Evolutionary conservation across 163 green algal species (phyloP).

Genomic region (Prototheca stagnorum): DNA sequence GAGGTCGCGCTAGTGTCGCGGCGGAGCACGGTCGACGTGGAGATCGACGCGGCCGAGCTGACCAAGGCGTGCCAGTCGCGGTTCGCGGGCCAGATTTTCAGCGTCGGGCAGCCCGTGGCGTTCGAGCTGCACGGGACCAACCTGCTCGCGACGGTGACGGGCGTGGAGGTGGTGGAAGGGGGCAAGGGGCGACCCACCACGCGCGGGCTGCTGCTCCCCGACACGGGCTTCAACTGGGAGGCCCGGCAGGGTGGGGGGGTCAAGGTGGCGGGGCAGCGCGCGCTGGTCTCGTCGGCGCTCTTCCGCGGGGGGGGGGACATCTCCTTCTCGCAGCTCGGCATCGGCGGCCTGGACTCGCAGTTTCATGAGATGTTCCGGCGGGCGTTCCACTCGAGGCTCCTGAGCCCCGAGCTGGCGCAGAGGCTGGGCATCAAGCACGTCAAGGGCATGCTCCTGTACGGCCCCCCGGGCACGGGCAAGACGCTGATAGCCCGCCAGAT

Average conservation of each 20-base stretch:
- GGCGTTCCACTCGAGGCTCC: conserved; percentile 89
- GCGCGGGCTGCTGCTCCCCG: conserved; percentile 13
- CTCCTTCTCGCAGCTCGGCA: conserved; percentile 92
- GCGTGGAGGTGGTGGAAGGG: conserved; percentile 33
- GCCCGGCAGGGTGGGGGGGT: conserved; percentile 26
- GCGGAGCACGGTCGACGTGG: not conserved
- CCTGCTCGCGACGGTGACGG: conserved; percentile 49
- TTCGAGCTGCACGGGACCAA: conserved; percentile 81
- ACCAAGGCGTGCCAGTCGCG: not conserved
- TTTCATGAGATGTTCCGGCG: conserved; percentile 96
- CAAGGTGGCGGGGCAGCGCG: conserved; percentile 44
- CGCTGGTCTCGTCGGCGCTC: conserved; percentile 50
- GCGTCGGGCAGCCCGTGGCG: conserved; percentile 49
- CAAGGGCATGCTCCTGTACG: conserved; percentile 88
- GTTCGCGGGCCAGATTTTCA: conserved; percentile 46
- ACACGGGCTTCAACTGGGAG: conserved; percentile 25
- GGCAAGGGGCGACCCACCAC: conserved; percentile 20
- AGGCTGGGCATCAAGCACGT: conserved; percentile 90
- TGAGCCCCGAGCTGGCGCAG: conserved; percentile 72
- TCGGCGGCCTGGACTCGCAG: conserved; percentile 85
- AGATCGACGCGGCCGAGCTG: not conserved
- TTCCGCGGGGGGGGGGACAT: conserved; percentile 83
- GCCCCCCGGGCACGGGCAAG: conserved; percentile 85
- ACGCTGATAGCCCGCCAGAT: conserved; percentile 97
- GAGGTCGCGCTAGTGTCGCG: conserved; percentile 42